Conservation (phyloP, 345 rosid genomes). For the Mangifera indica region DNA sequence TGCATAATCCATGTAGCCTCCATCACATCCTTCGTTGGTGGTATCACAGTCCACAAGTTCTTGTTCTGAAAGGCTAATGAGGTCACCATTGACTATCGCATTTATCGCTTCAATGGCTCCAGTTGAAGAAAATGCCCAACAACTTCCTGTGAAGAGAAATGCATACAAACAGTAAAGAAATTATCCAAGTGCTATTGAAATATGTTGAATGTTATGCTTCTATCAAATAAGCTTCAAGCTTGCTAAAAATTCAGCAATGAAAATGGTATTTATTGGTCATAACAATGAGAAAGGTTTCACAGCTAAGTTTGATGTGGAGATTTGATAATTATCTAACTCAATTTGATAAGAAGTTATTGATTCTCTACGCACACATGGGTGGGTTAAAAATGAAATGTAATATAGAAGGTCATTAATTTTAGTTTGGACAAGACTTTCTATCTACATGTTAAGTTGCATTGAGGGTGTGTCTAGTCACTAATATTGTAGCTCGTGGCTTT, state of each 20-base stretch:
- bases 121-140: constrained; percentile 74
- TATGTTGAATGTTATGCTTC: not conserved
- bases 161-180: not conserved
- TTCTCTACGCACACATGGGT: no score
- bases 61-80: constrained; percentile 66
- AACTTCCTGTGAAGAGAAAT: constrained; percentile 48
- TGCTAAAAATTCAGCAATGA: not conserved
- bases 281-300: not conserved
- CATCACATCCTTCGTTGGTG: constrained; percentile 64
- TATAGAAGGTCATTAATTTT: no score
- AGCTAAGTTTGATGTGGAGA: no score
- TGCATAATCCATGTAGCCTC: constrained; percentile 76
- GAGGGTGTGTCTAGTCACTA: no score
- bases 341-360: no score
- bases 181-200: not conserved
- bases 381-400: no score
- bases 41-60: constrained; percentile 69
- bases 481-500: no score
- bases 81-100: constrained; percentile 53
- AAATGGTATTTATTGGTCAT: not conserved
- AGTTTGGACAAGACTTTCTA: no score
- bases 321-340: no score
- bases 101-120: constrained; percentile 74
- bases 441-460: no score
- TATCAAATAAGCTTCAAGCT: not conserved